These are phyloP conservation scores for Elsinoe australis DNA, from an alignment of 2,329 filamentous ascomycete genomes.

Conservation along the genomic window DNA sequence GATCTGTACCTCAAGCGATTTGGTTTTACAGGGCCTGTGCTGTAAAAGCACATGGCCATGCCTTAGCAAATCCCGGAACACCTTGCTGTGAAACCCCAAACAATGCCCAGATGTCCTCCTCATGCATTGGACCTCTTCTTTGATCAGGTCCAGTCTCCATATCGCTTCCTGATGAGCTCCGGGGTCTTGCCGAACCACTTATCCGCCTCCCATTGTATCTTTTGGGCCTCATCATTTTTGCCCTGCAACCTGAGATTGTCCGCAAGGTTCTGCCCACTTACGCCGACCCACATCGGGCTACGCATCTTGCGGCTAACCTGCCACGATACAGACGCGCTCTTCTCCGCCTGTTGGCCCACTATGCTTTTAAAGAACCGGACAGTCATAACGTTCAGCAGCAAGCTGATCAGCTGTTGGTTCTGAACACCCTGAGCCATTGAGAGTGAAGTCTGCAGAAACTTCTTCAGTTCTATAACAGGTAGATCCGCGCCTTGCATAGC, in stretches of 20 bases:
- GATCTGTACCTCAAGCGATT: slow-evolving; percentile 12
- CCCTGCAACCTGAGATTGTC: slow-evolving; percentile 68
- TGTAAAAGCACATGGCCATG: neutral
- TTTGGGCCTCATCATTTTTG: slow-evolving; percentile 46
- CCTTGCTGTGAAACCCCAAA: slow-evolving; percentile 8
- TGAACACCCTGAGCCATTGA: slow-evolving; percentile 58
- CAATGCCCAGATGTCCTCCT: neutral
- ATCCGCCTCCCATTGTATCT: slow-evolving; percentile 39
- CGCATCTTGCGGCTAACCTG: slow-evolving; percentile 48
- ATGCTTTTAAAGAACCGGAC: slow-evolving; percentile 73
- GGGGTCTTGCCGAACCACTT: slow-evolving; percentile 24
- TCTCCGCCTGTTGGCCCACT: slow-evolving; percentile 55
- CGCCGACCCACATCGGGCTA: slow-evolving; percentile 43
- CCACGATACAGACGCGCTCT: slow-evolving; percentile 43
- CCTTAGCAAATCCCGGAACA: slow-evolving; percentile 9
- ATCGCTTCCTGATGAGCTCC: slow-evolving; percentile 20
- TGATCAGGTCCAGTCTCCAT: no score
- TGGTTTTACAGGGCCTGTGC: slow-evolving; percentile 6
- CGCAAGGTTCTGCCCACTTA: slow-evolving; percentile 69
- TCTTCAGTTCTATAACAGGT: slow-evolving; percentile 71
- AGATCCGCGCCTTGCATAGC: slow-evolving; percentile 53
- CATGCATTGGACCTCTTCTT: no score
- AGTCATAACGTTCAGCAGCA: slow-evolving; percentile 80
- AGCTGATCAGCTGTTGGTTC: slow-evolving; percentile 74
- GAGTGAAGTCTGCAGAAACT: slow-evolving; percentile 66